Evolutionary conservation across 345 rosid genomes (phyloP).

Genomic region (Populus davidiana): DNA sequence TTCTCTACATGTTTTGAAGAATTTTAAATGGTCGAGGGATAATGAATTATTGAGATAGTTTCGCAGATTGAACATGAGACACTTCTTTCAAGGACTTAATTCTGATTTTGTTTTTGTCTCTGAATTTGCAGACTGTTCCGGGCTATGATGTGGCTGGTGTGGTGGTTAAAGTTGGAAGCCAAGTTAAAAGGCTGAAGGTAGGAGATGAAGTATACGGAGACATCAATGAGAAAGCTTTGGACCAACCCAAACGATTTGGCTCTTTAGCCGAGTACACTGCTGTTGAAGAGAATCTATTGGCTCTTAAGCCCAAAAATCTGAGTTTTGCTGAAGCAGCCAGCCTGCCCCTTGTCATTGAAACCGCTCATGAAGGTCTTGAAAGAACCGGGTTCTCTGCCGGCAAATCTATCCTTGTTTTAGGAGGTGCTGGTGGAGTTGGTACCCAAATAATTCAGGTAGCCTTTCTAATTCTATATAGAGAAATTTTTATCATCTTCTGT

Average conservation of each 20-base stretch:
- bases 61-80: not conserved
- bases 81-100: not conserved
- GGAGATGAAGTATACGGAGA: conserved; percentile 30
- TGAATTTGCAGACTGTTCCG: conserved; percentile 5
- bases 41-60: not conserved
- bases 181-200: conserved; percentile 13
- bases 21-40: not conserved
- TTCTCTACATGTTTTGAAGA: not conserved
- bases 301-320: conserved; percentile 21
- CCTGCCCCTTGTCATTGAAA: conserved; percentile 21
- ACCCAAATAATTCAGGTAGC: conserved; percentile 17
- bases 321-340: conserved; percentile 20
- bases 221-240: conserved; percentile 3
- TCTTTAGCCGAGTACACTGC: conserved; percentile 23
- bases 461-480: too few relatives aligned
- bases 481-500: not conserved
- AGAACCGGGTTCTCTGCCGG: conserved; percentile 13
- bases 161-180: conserved; percentile 20
- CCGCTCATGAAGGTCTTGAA: conserved; percentile 21
- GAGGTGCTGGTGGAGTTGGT: conserved; percentile 29
- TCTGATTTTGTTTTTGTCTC: too few relatives aligned
- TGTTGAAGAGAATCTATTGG: conserved; percentile 21
- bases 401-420: conserved; percentile 14
- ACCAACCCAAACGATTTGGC: conserved; percentile 8
- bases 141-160: conserved; percentile 27